Base-by-base conservation (phyloP, 148 eudicot species). In the Dianthus caryophyllus region DNA sequence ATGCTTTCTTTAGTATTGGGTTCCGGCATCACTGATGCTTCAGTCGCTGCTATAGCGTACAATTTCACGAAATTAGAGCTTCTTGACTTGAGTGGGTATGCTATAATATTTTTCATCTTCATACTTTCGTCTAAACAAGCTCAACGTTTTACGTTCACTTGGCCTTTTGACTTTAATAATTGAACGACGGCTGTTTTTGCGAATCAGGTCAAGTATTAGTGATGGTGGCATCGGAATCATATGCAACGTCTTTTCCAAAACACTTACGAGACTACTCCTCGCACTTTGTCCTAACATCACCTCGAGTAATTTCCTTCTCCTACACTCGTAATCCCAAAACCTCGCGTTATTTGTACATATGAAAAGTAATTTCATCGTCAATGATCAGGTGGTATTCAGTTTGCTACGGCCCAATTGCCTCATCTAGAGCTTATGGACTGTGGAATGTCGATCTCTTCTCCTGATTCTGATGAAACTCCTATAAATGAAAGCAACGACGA, bases 341-440 rank as follows among this genome's bases (percentile, higher is more conserved):
- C 10, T 53, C 21, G 21, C 15, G 10, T 53, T 17, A 2, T 49
- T 49, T 0, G 18, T 41, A 9, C 25, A 24, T 43, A 43, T 63
- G 20, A 14, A 44, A 36, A 33, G 22, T 44, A 15, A 36, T 10
- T 2, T 21, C 60, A 51, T 46, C 22, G 17, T 65, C 24, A 52
- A 58, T 67, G 69, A 38, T 56, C 71, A 94, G 98, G 97, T 83
- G 99, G 99, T 65, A 88, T 94, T 64, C 99, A 94, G 65, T 94
- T 94, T 81, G 99, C 97, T 58, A 83, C 97, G 17, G 97, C 99
- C 52, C 96, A 94, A 78, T 75, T 94, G 70, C 99, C 97, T 74
- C 76, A 75, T 68, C 80, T 94, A 62, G 99, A 90, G 76, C 92
- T 94, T 61, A 79, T 94, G 93, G 99, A 94, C 71, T 94, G 99